A percentile compares a stretch with the other conserved stretches of the same genome.
Conservation (phyloP, 306 rosid species). For the Dryas octopetala region DNA sequence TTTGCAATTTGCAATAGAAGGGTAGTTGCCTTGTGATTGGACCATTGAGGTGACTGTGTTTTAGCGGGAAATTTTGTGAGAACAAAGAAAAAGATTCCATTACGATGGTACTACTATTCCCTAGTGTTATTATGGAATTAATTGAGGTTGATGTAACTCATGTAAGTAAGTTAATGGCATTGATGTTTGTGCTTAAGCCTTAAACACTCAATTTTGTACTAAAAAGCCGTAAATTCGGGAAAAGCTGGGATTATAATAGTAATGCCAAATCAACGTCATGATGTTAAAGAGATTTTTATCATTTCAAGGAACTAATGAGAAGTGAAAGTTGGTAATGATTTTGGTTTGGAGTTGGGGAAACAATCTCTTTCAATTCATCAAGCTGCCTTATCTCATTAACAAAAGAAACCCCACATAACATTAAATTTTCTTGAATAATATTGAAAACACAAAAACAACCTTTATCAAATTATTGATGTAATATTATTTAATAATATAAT, state of each 20-base stretch:
- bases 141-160: slow-evolving; percentile 19
- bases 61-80: slow-evolving; percentile 33
- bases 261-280: not conserved
- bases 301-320: slow-evolving; percentile 8
- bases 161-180: slow-evolving; percentile 1
- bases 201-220: not conserved
- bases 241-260: not conserved
- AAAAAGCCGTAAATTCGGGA: slow-evolving; percentile 31
- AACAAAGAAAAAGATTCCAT: slow-evolving; percentile 10
- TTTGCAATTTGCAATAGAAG: not conserved
- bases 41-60: not conserved
- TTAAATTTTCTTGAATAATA: too few species aligned
- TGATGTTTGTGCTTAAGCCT: slow-evolving; percentile 11
- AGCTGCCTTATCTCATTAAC: not conserved
- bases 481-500: too few species aligned
- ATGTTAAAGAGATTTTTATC: not conserved
- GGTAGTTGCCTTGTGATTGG: not conserved
- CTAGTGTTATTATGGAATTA: slow-evolving; percentile 11
- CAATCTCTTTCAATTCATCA: not conserved
- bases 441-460: too few species aligned
- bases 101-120: slow-evolving; percentile 12
- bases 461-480: too few species aligned
- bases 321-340: slow-evolving; percentile 23
- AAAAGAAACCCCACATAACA: too few species aligned
- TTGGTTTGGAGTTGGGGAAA: not conserved